phyloP scores from a whole-genome alignment of 768 basidiomycete species.

The Saitozyma podzolica region DNA sequence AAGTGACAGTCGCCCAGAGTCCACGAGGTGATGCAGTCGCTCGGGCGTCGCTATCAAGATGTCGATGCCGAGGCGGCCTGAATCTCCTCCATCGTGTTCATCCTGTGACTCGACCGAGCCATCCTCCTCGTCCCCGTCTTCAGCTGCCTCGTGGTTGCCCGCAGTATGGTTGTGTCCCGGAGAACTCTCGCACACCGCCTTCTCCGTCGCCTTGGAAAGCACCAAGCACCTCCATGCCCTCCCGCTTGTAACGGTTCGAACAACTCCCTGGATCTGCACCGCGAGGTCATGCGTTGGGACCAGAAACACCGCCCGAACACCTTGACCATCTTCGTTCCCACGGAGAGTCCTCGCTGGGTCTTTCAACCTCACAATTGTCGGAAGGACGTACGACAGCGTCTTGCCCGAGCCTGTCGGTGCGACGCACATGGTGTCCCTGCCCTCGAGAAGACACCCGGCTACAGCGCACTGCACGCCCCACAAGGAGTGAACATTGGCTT shows the following conservation, averaged over 20 bases:
- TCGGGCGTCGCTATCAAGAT: conserved; percentile 91
- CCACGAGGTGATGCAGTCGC: conserved; percentile 77
- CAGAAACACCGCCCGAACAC: conserved; percentile 75
- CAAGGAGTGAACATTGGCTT: conserved; percentile 26
- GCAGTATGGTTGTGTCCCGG: conserved; percentile 19
- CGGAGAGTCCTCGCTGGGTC: conserved; percentile 36
- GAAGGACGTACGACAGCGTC: conserved; percentile 87
- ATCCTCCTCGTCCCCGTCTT: conserved; percentile 55
- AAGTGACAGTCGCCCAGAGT: conserved; percentile 57
- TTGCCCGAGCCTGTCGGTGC: conserved; percentile 98
- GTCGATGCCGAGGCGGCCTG: conserved; percentile 56
- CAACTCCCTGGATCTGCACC: conserved; percentile 91
- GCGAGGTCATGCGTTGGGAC: conserved; percentile 95
- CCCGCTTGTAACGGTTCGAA: conserved; percentile 66
- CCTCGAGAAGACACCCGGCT: conserved; percentile 34
- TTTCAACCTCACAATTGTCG: conserved; percentile 61
- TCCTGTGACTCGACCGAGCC: background rate
- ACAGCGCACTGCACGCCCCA: conserved; percentile 50
- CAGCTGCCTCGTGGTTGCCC: conserved; percentile 60
- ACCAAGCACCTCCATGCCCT: conserved; percentile 75
- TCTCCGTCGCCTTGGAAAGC: conserved; percentile 87
- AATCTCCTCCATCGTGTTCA: conserved; percentile 41
- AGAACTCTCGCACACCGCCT: conserved; percentile 58
- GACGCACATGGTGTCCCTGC: conserved; percentile 84
- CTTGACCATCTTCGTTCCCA: conserved; percentile 54